These are phyloP conservation scores for Beauveria caledonica DNA, from an alignment of 2,329 filamentous ascomycete species.

Conservation along the genomic window DNA sequence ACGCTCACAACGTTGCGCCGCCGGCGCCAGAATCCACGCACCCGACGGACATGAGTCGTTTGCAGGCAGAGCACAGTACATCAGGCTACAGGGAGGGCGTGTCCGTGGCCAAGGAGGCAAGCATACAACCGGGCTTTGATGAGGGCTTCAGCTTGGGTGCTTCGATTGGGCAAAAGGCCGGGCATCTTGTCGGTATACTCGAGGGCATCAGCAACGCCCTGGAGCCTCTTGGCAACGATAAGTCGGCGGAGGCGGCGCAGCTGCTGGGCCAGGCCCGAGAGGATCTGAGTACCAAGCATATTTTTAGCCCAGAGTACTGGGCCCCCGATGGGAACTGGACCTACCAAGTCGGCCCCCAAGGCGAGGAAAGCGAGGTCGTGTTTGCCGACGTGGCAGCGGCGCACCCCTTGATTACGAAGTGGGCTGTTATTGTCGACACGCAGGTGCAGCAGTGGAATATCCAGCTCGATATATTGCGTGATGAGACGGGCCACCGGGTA, in stretches of 20 bases:
- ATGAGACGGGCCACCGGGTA: constrained; percentile 24
- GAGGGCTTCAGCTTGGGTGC: constrained; percentile 82
- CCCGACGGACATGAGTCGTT: constrained; percentile 59
- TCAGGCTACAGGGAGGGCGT: constrained; percentile 89
- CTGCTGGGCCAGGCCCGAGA: constrained; percentile 42
- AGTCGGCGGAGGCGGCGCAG: constrained; percentile 17
- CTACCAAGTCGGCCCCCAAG: constrained; percentile 41
- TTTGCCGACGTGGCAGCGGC: constrained; percentile 56
- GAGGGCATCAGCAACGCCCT: constrained; percentile 58
- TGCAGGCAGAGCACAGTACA: constrained; percentile 70
- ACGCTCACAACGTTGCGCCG: constrained; percentile 5
- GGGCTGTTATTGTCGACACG: constrained; percentile 36
- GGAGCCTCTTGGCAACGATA: constrained; percentile 19
- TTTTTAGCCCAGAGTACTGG: constrained; percentile 63
- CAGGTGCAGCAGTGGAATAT: constrained; percentile 28
- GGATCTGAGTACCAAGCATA: constrained; percentile 51
- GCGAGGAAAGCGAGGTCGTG: constrained; percentile 35
- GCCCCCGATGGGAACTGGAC: constrained; percentile 63
- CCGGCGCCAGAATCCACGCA: constrained; percentile 23
- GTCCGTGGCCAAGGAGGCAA: constrained; percentile 61
- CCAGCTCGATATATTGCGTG: constrained; percentile 24
- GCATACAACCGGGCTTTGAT: constrained; percentile 84
- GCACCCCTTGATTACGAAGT: constrained; percentile 60
- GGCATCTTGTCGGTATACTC: constrained; percentile 66
- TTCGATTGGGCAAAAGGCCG: constrained; percentile 65